phyloP scores from a whole-genome alignment of 257 asterid species.

The Solanum sitiens region DNA sequence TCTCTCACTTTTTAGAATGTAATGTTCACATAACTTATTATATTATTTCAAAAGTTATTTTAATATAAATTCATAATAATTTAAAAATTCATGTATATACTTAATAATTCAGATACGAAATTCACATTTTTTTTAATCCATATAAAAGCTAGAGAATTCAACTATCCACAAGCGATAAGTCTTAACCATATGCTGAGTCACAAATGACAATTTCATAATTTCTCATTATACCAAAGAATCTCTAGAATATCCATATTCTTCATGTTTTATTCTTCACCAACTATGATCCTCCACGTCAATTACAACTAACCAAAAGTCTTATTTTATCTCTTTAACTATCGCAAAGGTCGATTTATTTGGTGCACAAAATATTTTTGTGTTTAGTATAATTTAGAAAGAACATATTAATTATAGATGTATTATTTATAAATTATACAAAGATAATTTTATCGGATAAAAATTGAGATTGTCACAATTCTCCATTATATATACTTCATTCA shows the following conservation, averaged over 20 bases:
- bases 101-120: not conserved
- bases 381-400: not conserved
- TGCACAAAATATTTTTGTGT: fast-evolving
- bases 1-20: not conserved
- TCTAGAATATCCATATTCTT: not conserved
- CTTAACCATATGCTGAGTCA: conserved; percentile 24
- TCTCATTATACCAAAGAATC: conserved; percentile 1
- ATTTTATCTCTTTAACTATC: not conserved
- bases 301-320: not conserved
- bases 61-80: not conserved
- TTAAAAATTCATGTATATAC: not conserved
- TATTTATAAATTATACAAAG: too few relatives aligned
- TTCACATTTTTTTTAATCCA: not conserved
- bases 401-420: too few relatives aligned
- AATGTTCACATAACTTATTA: not conserved
- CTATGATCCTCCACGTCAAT: conserved; percentile 13
- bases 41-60: not conserved
- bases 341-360: too few relatives aligned
- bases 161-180: not conserved
- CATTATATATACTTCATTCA: conserved; percentile 9
- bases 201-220: conserved; percentile 2
- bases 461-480: not conserved
- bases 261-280: conserved; percentile 8
- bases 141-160: not conserved
- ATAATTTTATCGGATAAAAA: not conserved